A percentile compares a stretch with the other conserved stretches of the same genome.
These are phyloP conservation scores for Stereum hirsutum DNA, from an alignment of 1,284 basidiomycete genomes.

Conservation along the genomic window DNA sequence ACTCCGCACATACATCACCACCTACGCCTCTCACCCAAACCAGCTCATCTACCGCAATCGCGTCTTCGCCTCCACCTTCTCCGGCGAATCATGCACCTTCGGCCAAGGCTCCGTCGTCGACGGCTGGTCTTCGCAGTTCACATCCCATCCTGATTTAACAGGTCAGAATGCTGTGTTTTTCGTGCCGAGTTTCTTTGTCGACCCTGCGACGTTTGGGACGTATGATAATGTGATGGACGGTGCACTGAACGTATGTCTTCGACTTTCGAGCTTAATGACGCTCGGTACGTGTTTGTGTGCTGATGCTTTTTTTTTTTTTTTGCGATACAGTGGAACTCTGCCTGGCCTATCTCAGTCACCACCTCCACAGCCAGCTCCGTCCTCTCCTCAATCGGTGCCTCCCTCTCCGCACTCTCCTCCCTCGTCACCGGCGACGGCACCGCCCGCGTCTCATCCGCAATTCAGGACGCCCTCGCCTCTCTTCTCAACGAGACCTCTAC, in stretches of 20 bases:
- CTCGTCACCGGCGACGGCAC: conserved; percentile 8
- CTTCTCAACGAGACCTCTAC: conserved; percentile 33
- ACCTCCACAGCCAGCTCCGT: conserved; percentile 27
- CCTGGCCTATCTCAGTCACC: conserved; percentile 52
- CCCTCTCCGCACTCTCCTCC: conserved; percentile 13
- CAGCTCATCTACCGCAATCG: conserved; percentile 52
- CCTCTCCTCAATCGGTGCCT: conserved; percentile 16
- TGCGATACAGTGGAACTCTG: conserved; percentile 48
- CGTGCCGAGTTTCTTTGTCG: conserved; percentile 59
- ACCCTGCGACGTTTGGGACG: conserved; percentile 37
- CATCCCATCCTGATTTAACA: conserved; percentile 35
- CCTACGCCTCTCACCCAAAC: conserved; percentile 49
- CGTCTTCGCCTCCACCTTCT: conserved; percentile 70
- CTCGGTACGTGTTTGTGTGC: not conserved
- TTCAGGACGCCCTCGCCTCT: conserved; percentile 19
- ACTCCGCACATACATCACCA: conserved; percentile 52
- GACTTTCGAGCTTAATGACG: too few species aligned
- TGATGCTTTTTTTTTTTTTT: conserved; percentile 2
- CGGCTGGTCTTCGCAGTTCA: conserved; percentile 54
- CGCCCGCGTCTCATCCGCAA: too few species aligned
- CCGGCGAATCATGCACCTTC: conserved; percentile 70
- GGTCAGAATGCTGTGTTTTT: conserved; percentile 45
- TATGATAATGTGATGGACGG: conserved; percentile 48
- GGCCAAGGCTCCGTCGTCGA: conserved; percentile 40
- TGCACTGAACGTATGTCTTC: conserved; percentile 44